Evolutionary conservation across 148 eudicot species (phyloP), one percentile per base, ranked within the genome.

Genomic region (Simmondsia chinensis): DNA sequence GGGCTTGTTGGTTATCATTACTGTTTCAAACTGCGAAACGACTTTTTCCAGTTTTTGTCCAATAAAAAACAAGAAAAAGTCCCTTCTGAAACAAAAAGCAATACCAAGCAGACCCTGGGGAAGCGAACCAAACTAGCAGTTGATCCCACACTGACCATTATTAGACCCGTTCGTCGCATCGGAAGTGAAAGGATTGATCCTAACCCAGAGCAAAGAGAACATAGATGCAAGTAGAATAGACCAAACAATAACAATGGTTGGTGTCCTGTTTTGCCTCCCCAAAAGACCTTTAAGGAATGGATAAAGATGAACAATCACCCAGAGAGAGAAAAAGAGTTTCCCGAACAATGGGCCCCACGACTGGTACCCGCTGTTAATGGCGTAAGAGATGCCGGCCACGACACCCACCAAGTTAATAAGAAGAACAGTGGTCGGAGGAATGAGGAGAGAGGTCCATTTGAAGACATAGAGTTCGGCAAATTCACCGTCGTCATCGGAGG

Each of bases 321-420:
- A 83, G 9, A 83, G 51, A 12, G 94, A 66, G 36, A 83, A 83
- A 64, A 83, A 83, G 23, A 83, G 69, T 53, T 80, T 83, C 6
- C 94, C 94, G 16, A 83, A 83, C 9, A 83, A 74, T 4, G 94
- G 94, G 1, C 94, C 94, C 94, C 94, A 83, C 0, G 82, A 83
- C 46, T 83, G 94, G 54, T 80, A 83, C 21, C 94, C 94, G 6
- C 80, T 73, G 58, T 83, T 83, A 18, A 83, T 52, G 30, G 94
- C 87, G 7, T 59, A 76, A 0, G 94, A 83, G 33, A 83, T 87
- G 12, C 94, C 94, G 2, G 84, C 87, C 42, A 83, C 94, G 7
- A 83, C 68, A 7, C 94, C 94, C 5, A 83, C 87, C 37, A 83
- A 18, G 73, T 83, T 83, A 2, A 83, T 50, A 3, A 83, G 58